Evolutionary conservation across 257 asterid species (phyloP).

Genomic region (Nicotiana knightiana): DNA sequence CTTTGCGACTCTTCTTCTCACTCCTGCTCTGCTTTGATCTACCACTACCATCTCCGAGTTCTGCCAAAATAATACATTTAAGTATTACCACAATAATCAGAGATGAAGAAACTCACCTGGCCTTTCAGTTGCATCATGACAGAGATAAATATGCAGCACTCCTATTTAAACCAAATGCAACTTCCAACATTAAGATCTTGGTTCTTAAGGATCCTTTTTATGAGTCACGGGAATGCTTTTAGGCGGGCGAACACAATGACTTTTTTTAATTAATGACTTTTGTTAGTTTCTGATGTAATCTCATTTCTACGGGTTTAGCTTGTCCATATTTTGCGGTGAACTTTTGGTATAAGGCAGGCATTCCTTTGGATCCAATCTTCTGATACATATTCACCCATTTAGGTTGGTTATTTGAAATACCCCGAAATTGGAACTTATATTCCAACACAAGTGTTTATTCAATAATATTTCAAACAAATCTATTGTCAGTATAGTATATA

Average conservation of each 20-base stretch:
- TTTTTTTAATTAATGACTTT: neutral
- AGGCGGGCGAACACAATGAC: neutral
- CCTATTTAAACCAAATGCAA: neutral
- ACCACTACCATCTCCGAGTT: constrained; percentile 50
- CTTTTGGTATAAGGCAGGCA: neutral
- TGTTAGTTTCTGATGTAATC: neutral
- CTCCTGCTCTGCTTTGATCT: constrained; percentile 64
- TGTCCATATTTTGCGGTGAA: neutral
- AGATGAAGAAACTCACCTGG: neutral
- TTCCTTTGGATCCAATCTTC: neutral
- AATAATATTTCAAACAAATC: neutral
- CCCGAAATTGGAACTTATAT: neutral
- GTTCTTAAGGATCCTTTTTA: neutral
- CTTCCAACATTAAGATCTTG: neutral
- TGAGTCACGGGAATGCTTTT: neutral
- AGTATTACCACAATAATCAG: neutral
- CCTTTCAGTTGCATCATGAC: neutral
- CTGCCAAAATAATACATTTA: constrained; percentile 16
- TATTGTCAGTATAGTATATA: neutral
- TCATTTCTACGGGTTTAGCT: neutral
- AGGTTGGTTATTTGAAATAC: neutral
- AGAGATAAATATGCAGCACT: neutral
- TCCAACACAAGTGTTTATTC: neutral
- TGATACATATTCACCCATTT: neutral
- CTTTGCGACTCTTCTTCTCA: constrained; percentile 69